Evolutionary conservation across 2,329 filamentous ascomycete species (phyloP), one percentile per base, ranked within the genome.

Genomic region (Dactylellina leptospora): DNA sequence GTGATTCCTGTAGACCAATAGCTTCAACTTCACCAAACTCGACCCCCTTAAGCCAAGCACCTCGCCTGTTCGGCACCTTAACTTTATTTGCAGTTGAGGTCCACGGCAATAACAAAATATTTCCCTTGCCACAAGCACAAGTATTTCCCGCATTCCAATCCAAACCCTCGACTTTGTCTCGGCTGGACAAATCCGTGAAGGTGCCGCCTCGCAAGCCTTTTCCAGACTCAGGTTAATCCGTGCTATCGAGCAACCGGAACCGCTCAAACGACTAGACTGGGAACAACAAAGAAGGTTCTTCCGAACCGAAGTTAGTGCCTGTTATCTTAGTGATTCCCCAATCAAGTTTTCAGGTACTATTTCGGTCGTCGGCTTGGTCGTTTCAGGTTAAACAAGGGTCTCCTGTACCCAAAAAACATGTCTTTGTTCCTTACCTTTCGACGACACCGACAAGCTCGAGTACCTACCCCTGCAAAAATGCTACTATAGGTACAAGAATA

Each of bases 81-180:
- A 70, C 64, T 50, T 60, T 70, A 70, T 70, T 70, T 56, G 64
- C 64, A 20, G 54, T 59, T 22, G 28, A 18, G 11, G 22, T 54
- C 5, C 38, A 8, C 25, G 23, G 20, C 2, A 27, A 48, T 48
- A n/a, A 13, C 22, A 48, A 48, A 27, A 27, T 36, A 25, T 45
- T 18, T n/a, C 9, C 6, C 6, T 6, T 6, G 30, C 6, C 30
- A 22, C 36, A 40, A 36, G 36, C 20, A 13, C n/a, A 55, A 16
- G 48, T 63, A 63, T 63, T 33, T 63, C 36, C 38, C 59, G 47
- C 59, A 54, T 22, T 38, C 6, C 38, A 45, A 25, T 18, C 16
- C 25, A 6, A 40, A 44, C 23, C 6, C 38, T 48, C 20, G 42
- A 56, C n/a, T n/a, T n/a, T 3, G 23, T 51, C 23, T 50, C 23